These are phyloP conservation scores for Candida albicans DNA, from an alignment of 1,139 yeast species.

Conservation along the genomic window DNA sequence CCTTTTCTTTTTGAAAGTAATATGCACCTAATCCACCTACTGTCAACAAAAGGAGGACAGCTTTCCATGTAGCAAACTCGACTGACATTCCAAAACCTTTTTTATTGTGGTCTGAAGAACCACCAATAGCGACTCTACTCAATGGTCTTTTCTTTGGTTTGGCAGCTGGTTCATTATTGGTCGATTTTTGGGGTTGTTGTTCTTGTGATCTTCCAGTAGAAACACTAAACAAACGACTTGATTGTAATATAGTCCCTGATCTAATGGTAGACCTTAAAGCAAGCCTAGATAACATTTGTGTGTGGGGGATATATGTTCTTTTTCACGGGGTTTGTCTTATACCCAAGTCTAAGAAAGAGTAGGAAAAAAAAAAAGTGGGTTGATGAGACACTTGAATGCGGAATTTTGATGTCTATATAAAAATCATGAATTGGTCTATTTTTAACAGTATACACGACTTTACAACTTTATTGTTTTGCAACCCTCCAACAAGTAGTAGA, in stretches of 20 bases:
- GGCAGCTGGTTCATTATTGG: background rate
- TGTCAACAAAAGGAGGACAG: constrained; percentile 61
- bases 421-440: background rate
- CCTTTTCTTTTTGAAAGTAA: constrained; percentile 71
- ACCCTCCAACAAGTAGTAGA: background rate
- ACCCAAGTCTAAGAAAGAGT: background rate
- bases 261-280: background rate
- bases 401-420: background rate
- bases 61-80: constrained; percentile 88
- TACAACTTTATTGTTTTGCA: background rate
- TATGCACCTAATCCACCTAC: constrained; percentile 72
- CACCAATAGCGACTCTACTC: constrained; percentile 51
- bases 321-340: background rate
- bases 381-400: background rate
- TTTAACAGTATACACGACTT: background rate
- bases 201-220: background rate
- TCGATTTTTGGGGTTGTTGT: constrained; percentile 1
- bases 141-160: constrained; percentile 35
- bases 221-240: background rate
- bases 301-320: background rate
- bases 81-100: constrained; percentile 35
- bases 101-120: constrained; percentile 23
- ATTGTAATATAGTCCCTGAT: background rate
- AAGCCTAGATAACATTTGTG: background rate
- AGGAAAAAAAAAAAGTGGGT: constrained; percentile 4